phyloP scores from a whole-genome alignment of 2,329 filamentous ascomycete species.

The Juglanconis juglandina region DNA sequence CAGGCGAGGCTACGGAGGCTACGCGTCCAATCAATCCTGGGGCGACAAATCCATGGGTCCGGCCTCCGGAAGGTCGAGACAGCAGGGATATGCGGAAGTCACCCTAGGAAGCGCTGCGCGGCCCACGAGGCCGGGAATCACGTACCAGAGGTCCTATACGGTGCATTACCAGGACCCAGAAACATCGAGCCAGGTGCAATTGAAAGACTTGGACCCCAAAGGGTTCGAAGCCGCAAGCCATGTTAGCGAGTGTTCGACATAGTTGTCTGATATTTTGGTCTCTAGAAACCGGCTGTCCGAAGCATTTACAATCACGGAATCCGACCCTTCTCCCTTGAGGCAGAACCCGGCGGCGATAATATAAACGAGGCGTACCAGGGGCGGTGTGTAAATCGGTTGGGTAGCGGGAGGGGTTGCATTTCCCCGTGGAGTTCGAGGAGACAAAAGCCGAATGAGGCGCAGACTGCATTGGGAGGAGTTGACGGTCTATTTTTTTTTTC shows the following conservation, averaged over 20 bases:
- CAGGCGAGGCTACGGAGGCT: slow-evolving; percentile 5
- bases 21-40: slow-evolving; percentile 1
- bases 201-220: slow-evolving; percentile 18
- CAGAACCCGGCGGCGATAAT: background rate
- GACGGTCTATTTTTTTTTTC: background rate
- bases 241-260: slow-evolving; percentile 15
- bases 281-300: slow-evolving; percentile 17
- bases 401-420: too few species aligned
- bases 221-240: slow-evolving; percentile 18
- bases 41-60: background rate
- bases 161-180: slow-evolving; percentile 21
- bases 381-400: background rate
- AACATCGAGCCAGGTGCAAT: slow-evolving; percentile 19
- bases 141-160: slow-evolving; percentile 18
- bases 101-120: background rate
- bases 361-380: background rate
- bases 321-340: background rate
- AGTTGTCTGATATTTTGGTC: slow-evolving; percentile 7
- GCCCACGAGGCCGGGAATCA: slow-evolving; percentile 7
- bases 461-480: background rate
- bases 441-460: background rate
- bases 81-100: background rate
- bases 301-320: slow-evolving; percentile 5
- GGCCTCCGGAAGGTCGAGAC: background rate
- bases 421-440: too few species aligned